Conservation (phyloP, 495 filamentous ascomycete genomes). For the Aspergillus heteromorphus region DNA sequence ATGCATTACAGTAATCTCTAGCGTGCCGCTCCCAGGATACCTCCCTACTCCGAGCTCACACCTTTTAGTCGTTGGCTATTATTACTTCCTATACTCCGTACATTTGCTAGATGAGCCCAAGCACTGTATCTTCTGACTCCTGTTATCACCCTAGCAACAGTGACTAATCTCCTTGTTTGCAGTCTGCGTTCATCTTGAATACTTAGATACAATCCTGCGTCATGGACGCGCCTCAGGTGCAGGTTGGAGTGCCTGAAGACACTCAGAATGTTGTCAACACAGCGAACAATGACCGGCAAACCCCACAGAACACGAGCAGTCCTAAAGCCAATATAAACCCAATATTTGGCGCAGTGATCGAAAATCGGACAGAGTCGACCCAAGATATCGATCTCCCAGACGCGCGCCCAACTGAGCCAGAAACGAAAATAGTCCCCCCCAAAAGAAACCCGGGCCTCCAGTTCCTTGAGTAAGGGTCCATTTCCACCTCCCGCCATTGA, state of each 20-base stretch:
- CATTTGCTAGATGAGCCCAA: background rate
- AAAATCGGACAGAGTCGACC: slow-evolving; percentile 1
- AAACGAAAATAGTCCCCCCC: slow-evolving; percentile 10
- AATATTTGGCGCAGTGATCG: slow-evolving; percentile 10
- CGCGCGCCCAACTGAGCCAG: slow-evolving; percentile 16
- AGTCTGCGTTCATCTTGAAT: background rate
- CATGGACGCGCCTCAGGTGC: slow-evolving; percentile 17
- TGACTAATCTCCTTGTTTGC: background rate
- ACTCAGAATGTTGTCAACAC: background rate
- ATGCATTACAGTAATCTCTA: no score
- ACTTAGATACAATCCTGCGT: background rate
- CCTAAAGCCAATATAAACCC: slow-evolving; percentile 22
- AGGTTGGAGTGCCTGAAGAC: slow-evolving; percentile 14
- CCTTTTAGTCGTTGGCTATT: no score
- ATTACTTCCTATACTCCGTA: no score
- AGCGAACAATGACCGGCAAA: background rate
- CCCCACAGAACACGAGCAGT: slow-evolving; percentile 8
- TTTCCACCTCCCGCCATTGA: background rate
- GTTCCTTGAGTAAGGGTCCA: slow-evolving; percentile 32
- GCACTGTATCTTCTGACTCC: background rate
- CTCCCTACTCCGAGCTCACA: no score
- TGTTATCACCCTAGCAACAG: background rate
- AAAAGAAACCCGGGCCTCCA: slow-evolving; percentile 23
- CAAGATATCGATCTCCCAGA: slow-evolving; percentile 22
- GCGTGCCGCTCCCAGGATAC: no score